These are phyloP conservation scores for Apiotrichum porosum DNA, from an alignment of 1,284 basidiomycete genomes.

Conservation along the genomic window DNA sequence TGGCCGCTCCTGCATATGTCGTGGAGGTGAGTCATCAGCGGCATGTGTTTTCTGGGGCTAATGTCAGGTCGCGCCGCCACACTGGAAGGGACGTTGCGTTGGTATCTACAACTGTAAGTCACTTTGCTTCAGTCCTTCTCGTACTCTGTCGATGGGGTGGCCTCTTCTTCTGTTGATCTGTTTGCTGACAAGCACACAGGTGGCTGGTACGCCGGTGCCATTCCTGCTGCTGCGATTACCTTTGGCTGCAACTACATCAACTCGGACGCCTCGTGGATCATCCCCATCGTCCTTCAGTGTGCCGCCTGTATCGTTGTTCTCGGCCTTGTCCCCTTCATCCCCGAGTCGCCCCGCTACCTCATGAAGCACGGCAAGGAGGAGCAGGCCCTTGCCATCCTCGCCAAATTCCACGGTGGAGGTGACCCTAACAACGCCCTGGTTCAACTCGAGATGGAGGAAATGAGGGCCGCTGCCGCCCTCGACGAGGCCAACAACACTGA, in stretches of 20 bases:
- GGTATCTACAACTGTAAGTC: conserved; percentile 38
- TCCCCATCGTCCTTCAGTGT: conserved; percentile 28
- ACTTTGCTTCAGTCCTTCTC: no score
- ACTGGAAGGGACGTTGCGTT: conserved; percentile 59
- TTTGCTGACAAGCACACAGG: no score
- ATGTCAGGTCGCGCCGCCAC: conserved; percentile 60
- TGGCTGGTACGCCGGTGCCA: conserved; percentile 35
- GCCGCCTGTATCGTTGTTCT: conserved; percentile 12
- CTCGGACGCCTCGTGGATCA: conserved; percentile 24
- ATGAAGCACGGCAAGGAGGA: conserved; percentile 48
- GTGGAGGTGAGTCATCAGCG: no score
- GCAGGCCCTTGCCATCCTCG: conserved; percentile 66
- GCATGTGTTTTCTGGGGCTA: no score
- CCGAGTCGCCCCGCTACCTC: conserved; percentile 29
- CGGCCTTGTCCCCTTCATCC: conserved; percentile 17
- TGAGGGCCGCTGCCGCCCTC: conserved; percentile 53
- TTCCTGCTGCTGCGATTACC: conserved; percentile 13
- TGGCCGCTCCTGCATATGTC: conserved; percentile 54
- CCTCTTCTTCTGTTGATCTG: no score
- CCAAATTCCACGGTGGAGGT: conserved; percentile 56
- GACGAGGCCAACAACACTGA: conserved; percentile 56
- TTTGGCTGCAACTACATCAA: conserved; percentile 19
- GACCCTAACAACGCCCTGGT: conserved; percentile 42
- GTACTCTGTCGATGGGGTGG: no score
- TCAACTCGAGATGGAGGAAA: conserved; percentile 56